phyloP scores from a whole-genome alignment of 768 basidiomycete species.

The Exidia glandulosa region DNA sequence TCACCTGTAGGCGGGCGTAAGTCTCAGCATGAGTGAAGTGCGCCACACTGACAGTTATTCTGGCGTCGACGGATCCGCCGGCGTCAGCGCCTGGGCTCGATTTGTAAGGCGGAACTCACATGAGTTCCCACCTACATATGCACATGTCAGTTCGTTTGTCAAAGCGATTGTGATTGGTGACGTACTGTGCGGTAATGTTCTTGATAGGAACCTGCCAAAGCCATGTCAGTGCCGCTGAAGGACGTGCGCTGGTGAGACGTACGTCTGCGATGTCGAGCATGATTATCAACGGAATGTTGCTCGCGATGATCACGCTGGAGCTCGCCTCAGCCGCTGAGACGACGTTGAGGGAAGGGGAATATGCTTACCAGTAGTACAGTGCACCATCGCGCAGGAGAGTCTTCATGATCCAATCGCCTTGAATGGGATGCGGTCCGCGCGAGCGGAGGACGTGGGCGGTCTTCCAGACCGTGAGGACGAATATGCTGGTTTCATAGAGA shows the following conservation, averaged over 20 bases:
- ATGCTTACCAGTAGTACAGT: constrained; percentile 23
- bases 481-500: constrained; percentile 26
- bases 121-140: constrained; percentile 22
- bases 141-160: not conserved
- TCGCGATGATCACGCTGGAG: constrained; percentile 25
- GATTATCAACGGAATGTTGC: constrained; percentile 27
- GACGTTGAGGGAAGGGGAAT: not conserved
- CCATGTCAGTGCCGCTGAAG: not conserved
- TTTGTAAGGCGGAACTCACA: constrained; percentile 20
- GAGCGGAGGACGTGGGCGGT: constrained; percentile 17
- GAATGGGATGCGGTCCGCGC: constrained; percentile 10
- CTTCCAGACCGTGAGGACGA: constrained; percentile 21
- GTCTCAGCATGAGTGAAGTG: not conserved
- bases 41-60: not conserved
- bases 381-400: constrained; percentile 22
- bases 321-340: not conserved
- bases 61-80: not conserved
- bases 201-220: constrained; percentile 13
- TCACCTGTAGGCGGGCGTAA: constrained; percentile 24
- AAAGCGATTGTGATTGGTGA: constrained; percentile 1
- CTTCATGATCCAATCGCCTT: constrained; percentile 4
- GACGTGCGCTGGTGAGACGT: not conserved
- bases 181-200: constrained; percentile 28
- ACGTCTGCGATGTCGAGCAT: constrained; percentile 25
- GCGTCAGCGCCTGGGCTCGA: not conserved